Evolutionary conservation across 2,329 filamentous ascomycete species (phyloP).

Genomic region (Zymoseptoria passerinii): DNA sequence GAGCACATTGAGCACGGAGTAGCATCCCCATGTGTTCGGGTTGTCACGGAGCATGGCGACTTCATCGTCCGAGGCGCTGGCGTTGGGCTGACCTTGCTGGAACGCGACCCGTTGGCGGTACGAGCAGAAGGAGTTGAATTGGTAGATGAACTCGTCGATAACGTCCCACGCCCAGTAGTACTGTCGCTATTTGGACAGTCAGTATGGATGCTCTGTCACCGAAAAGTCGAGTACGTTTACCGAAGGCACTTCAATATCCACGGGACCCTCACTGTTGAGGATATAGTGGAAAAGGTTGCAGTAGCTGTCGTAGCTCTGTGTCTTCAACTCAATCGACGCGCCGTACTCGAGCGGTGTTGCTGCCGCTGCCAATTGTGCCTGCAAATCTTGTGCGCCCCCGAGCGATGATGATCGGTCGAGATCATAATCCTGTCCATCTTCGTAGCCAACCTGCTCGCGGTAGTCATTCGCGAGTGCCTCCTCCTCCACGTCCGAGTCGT

Average conservation of each 20-base stretch:
- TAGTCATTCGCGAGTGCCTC: constrained; percentile 94
- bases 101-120: constrained; percentile 89
- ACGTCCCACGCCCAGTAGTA: constrained; percentile 99
- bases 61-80: constrained; percentile 79
- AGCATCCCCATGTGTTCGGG: constrained; percentile 98
- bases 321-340: constrained; percentile 91
- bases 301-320: constrained; percentile 98
- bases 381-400: constrained; percentile 79
- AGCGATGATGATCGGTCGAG: constrained; percentile 61
- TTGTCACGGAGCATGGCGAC: constrained; percentile 86
- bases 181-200: constrained; percentile 40
- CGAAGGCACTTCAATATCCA: constrained; percentile 92
- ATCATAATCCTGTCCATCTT: constrained; percentile 59
- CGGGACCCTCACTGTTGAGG: constrained; percentile 96
- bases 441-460: constrained; percentile 90
- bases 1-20: constrained; percentile 96
- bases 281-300: constrained; percentile 99
- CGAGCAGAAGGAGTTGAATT: constrained; percentile 98
- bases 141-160: constrained; percentile 99
- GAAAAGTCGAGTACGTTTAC: constrained; percentile 49
- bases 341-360: constrained; percentile 95
- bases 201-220: not conserved
- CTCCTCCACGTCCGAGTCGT: constrained; percentile 87
- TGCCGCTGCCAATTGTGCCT: constrained; percentile 81
- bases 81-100: constrained; percentile 34